Evolutionary conservation across 768 basidiomycete genomes (phyloP).

Genomic region (Polyporus arcularius): DNA sequence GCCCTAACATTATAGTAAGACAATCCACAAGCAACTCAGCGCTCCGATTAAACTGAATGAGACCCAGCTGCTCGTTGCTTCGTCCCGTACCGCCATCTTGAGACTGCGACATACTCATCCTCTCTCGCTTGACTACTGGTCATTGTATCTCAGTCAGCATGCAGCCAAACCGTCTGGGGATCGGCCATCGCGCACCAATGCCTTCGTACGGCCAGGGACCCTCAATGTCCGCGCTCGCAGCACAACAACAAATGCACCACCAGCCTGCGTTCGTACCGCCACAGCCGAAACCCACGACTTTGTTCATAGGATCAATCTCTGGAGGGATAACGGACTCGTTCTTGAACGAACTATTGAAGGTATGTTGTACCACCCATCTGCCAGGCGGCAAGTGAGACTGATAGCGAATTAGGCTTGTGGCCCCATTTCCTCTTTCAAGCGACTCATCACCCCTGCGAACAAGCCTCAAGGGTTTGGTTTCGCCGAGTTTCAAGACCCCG

Average conservation of each 20-base stretch:
- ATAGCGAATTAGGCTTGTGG: slow-evolving; percentile 76
- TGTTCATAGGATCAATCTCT: slow-evolving; percentile 95
- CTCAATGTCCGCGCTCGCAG: slow-evolving; percentile 88
- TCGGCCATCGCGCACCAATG: slow-evolving; percentile 86
- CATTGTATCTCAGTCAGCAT: slow-evolving; percentile 33
- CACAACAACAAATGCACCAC: slow-evolving; percentile 66
- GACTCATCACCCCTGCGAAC: slow-evolving; percentile 88
- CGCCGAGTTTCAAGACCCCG: slow-evolving; percentile 93
- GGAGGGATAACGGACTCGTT: slow-evolving; percentile 87
- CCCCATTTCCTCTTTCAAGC: slow-evolving; percentile 85
- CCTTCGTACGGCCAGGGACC: slow-evolving; percentile 89
- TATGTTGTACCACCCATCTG: slow-evolving; percentile 36
- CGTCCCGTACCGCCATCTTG: not conserved
- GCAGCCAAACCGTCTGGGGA: slow-evolving; percentile 80
- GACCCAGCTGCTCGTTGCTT: not conserved
- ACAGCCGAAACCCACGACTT: slow-evolving; percentile 70
- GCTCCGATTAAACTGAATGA: too few relatives aligned
- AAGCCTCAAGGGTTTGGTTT: slow-evolving; percentile 98
- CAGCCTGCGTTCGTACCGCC: slow-evolving; percentile 67
- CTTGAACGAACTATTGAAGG: slow-evolving; percentile 74
- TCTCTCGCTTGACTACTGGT: not conserved
- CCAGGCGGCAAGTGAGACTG: not conserved
- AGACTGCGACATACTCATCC: not conserved
- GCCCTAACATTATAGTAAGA: too few relatives aligned
- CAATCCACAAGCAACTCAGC: too few relatives aligned